Base-by-base conservation (phyloP, 371 early-diverging fungal genomes). In the Parasitella parasitica region DNA sequence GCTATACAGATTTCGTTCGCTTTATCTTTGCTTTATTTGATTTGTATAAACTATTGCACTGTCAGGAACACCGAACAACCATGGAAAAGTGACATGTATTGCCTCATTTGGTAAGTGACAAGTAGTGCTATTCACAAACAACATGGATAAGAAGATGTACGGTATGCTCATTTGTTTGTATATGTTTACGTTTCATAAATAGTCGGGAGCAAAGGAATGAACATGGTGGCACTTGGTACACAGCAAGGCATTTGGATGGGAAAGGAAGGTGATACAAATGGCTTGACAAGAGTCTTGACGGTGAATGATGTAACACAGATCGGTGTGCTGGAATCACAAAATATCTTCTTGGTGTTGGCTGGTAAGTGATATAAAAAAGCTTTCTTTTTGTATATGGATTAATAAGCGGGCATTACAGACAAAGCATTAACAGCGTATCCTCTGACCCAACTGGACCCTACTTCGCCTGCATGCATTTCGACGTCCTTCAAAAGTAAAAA, bases 211-310 rank as follows among this genome's bases (percentile, higher is more conserved):
- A 34, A 38, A 16, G 64, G 64, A 8, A 24, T 9, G 4, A 35
- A 37, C 3, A 78, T 86, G 63, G 76, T 90, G 36, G 86, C 84
- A 6, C 76, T 94, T 22, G 96, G 93, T n/a, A 91, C 95, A 0
- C 91, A 91, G 37, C 64, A 74, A 16, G 96, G 95, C 6, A 72
- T 96, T 12, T 80, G 73, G 73, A 73, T 74, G 50, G 76, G 76
- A 4, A 67, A 66, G 20, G 79, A 78, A 66, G 46, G 38, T 38
- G 39, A 71, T 24, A 62, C 72, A 22, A 64, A 61, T 39, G 61
- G 64, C 24, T 57, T 70, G 27, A 62, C 37, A 7, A 54, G 66
- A 27, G 74, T 75, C 1, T 36, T 78, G 35, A 30, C 55, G 12
- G 20, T 66, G 9, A 30, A 37, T 20, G 57, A 76, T 57, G 75